Percentiles rank a stretch among this genome's conserved stretches.
Conservation (phyloP, 352 stramenopile genomes). For the Pythium guiyangense region DNA sequence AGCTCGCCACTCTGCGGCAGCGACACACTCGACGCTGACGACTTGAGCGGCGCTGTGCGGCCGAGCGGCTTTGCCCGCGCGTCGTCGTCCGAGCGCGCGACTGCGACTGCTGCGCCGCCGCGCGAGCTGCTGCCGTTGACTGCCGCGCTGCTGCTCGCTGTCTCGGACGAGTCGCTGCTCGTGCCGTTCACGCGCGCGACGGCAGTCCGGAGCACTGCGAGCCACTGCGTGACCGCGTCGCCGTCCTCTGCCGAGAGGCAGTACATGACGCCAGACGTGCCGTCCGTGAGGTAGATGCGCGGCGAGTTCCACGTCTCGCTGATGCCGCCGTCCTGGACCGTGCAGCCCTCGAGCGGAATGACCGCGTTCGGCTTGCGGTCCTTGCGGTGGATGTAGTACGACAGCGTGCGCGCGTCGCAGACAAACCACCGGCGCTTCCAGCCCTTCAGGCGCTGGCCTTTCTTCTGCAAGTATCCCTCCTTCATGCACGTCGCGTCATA, state of each 20-base stretch:
- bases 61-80: not conserved
- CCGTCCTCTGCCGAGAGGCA: conserved; percentile 75
- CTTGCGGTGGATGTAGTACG: conserved; percentile 80
- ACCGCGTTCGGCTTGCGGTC: conserved; percentile 80
- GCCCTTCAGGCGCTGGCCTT: conserved; percentile 73
- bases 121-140: too few relatives aligned
- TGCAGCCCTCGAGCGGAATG: conserved; percentile 74
- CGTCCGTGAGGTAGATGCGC: conserved; percentile 81
- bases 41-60: conserved; percentile 5
- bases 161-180: too few relatives aligned
- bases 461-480: conserved; percentile 84
- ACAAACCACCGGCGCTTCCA: conserved; percentile 87
- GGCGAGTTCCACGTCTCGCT: conserved; percentile 86
- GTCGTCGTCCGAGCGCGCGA: conserved; percentile 1
- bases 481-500: conserved; percentile 73
- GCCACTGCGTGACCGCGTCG: conserved; percentile 65
- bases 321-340: conserved; percentile 72
- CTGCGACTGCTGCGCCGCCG: too few relatives aligned
- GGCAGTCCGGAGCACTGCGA: conserved; percentile 53
- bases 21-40: not conserved
- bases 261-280: conserved; percentile 71
- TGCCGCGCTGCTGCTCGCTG: too few relatives aligned
- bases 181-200: conserved; percentile 25
- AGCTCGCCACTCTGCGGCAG: not conserved
- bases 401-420: conserved; percentile 72